Evolutionary conservation across 2,329 filamentous ascomycete genomes (phyloP), one percentile per base, ranked within the genome.

Genomic region (Teratosphaeria pseudoeucalypti): DNA sequence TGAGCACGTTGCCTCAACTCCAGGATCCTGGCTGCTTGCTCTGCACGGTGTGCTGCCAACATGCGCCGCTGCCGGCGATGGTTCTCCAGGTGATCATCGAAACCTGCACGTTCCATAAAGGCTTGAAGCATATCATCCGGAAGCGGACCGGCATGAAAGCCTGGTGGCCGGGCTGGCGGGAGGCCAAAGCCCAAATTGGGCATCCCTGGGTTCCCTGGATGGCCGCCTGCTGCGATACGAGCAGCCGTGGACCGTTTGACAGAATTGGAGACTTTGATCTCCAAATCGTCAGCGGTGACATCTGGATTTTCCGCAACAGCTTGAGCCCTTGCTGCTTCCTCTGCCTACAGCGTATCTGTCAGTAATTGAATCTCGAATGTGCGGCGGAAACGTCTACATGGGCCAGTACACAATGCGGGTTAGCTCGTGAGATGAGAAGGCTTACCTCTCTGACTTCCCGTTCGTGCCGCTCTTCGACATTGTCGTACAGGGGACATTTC

Each of bases 401-500:
- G 37, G 16, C 16, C n/a, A 19, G 43, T 19, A 19, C 43, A 49
- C 14, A 16, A 9, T 19, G 43, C 14, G 6, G 14, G 3, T 23
- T 5, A 32, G 29, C 29, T n/a, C 5, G 26, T 10, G n/a, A n/a
- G 16, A 49, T 4, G 16, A 49, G n/a, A 49, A 7, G 5, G 43
- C 43, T 23, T 49, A 49, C 43, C 43, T 75, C 77, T 19, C 77
- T 77, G 16, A 89, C 82, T 63, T 90, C 87, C 7, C 79, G 69
- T 27, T 84, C 75, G 64, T 91, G 86, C 3, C 85, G 81, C 52
- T 78, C 70, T 63, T 85, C 81, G 16, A 73, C 68, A 52, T 78
- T 79, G 55, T 92, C 88, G 64, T 87, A 88, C 0, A 92, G 75
- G 1, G 85, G 84, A 62, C 89, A 92, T 37, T 65, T 61, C 37